phyloP scores from a whole-genome alignment of 805 yeast species.

The Lachancea kluyveri region DNA sequence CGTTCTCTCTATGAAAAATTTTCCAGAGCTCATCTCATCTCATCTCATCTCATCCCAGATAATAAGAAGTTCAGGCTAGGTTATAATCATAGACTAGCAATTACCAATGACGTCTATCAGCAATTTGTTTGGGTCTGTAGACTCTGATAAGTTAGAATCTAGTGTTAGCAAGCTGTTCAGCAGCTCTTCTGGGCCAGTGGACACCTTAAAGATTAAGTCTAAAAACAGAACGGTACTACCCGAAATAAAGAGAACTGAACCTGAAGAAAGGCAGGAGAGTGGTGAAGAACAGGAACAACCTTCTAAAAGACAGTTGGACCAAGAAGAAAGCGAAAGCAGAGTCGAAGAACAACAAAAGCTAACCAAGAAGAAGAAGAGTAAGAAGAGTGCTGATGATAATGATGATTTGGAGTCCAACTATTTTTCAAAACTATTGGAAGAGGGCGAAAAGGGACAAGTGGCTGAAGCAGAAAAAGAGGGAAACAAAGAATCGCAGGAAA shows the following conservation, averaged over 20 bases:
- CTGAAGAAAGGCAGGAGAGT: conserved; percentile 11
- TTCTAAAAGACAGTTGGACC: conserved; percentile 15
- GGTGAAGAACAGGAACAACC: conserved; percentile 10
- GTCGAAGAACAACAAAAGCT: conserved; percentile 24
- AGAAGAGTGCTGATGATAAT: conserved; percentile 30
- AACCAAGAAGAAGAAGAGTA: conserved; percentile 17
- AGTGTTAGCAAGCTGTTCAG: conserved; percentile 33
- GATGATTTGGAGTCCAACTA: conserved; percentile 52
- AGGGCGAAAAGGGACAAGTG: conserved; percentile 15
- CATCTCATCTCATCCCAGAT: conserved; percentile 17
- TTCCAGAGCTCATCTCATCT: conserved; percentile 15
- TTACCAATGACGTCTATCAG: conserved; percentile 28
- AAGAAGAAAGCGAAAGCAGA: conserved; percentile 17
- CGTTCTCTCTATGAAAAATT: conserved; percentile 13
- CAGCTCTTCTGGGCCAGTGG: conserved; percentile 43
- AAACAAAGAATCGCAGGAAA: conserved; percentile 10
- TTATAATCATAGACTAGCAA: neutral
- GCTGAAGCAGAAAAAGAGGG: conserved; percentile 8
- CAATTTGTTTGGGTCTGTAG: conserved; percentile 30
- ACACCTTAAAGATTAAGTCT: conserved; percentile 16
- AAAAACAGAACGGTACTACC: conserved; percentile 20
- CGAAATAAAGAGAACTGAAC: conserved; percentile 6
- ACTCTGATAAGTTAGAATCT: conserved; percentile 28
- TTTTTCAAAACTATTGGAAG: conserved; percentile 43
- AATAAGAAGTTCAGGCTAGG: too few species aligned